Conservation (phyloP, 345 rosid genomes). For the Dipteronia sinensis region DNA sequence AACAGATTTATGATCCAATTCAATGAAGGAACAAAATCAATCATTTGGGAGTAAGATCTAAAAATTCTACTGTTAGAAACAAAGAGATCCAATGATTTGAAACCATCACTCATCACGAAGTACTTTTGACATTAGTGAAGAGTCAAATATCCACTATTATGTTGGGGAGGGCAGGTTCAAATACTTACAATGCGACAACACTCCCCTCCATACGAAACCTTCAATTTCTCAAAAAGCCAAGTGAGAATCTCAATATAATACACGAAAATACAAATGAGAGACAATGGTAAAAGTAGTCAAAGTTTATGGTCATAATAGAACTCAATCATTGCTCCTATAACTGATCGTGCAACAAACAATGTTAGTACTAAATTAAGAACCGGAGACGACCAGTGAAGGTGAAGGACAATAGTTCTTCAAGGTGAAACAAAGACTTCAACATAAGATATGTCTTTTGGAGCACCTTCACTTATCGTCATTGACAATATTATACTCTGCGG, state of each 20-base stretch:
- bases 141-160: conserved; percentile 5
- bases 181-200: conserved; percentile 24
- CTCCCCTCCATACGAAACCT: conserved; percentile 23
- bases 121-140: background rate
- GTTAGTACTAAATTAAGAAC: background rate
- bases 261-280: background rate
- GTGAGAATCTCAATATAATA: conserved; percentile 20
- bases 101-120: background rate
- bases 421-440: background rate
- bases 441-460: background rate
- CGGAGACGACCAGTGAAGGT: background rate
- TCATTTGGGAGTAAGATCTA: background rate
- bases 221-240: conserved; percentile 19
- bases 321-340: background rate
- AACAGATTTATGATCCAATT: conserved; percentile 14
- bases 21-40: background rate
- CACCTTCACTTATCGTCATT: background rate
- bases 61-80: background rate
- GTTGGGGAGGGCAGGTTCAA: conserved; percentile 11
- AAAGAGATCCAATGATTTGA: background rate
- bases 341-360: background rate
- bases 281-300: conserved; percentile 1
- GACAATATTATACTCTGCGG: background rate
- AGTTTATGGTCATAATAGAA: background rate
- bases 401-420: background rate